Percentiles rank a stretch among this genome's conserved stretches.
These are phyloP conservation scores for Starmerella scarabaei DNA, from an alignment of 805 yeast genomes.

Conservation along the genomic window DNA sequence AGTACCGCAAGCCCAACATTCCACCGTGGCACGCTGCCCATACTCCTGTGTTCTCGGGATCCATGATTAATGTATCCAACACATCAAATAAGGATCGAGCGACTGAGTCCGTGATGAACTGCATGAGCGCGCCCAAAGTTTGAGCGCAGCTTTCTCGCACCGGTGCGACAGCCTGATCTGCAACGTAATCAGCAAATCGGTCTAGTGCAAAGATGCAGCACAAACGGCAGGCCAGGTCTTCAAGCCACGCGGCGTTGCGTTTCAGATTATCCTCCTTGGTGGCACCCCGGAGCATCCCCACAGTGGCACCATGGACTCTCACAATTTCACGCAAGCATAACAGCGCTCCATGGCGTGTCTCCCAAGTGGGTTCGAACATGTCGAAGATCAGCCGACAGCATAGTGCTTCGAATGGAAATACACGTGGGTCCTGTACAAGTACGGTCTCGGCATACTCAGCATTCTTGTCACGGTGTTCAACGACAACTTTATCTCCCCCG, in stretches of 20 bases:
- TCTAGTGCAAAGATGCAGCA: constrained; percentile 83
- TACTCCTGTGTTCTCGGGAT: constrained; percentile 37
- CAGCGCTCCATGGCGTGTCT: constrained; percentile 89
- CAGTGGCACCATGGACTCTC: constrained; percentile 68
- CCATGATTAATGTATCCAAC: constrained; percentile 51
- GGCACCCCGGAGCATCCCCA: constrained; percentile 65
- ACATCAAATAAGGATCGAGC: constrained; percentile 52
- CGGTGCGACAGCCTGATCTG: constrained; percentile 97
- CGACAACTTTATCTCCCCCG: constrained; percentile 51
- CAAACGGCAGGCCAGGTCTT: constrained; percentile 75
- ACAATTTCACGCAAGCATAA: constrained; percentile 81
- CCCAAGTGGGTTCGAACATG: constrained; percentile 81
- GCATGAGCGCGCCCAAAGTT: constrained; percentile 72
- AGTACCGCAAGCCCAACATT: constrained; percentile 79
- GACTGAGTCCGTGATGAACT: constrained; percentile 52
- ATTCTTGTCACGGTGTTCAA: constrained; percentile 51
- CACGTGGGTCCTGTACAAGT: constrained; percentile 55
- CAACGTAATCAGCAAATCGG: constrained; percentile 91
- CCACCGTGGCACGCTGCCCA: constrained; percentile 99
- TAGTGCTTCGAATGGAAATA: constrained; percentile 92
- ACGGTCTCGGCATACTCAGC: constrained; percentile 54
- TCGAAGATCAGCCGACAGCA: constrained; percentile 70
- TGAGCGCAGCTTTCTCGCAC: constrained; percentile 96
- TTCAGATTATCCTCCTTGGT: constrained; percentile 46
- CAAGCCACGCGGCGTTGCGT: constrained; percentile 57